Evolutionary conservation across 305 asterid genomes (phyloP), one percentile per base, ranked within the genome.

Genomic region (Fraxinus albicans): DNA sequence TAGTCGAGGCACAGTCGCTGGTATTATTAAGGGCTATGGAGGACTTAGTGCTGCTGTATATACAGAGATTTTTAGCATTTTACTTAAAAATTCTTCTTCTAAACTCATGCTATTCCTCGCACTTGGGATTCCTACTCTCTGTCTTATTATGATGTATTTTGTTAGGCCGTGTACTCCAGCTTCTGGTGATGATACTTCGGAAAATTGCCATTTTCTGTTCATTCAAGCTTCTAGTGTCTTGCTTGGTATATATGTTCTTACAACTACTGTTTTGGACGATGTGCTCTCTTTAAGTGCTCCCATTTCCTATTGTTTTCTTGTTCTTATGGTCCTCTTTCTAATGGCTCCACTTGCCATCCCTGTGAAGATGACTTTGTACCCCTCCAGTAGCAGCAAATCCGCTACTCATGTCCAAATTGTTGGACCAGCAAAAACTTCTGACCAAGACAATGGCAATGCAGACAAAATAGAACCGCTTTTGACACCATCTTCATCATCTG

Each of bases 41-140:
- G 97, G 95, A 31, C 89, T 93, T 13, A 90, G 95, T 38, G 92
- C 92, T 63, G 97, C 97, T 33, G 94, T 93, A 12, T 93, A 83
- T 58, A 89, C 95, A 1, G 93, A 88, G 87, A 84, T 93, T 25
- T 93, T 88, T 82, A 85, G 90, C 75, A 90, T 87, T 1, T 78
- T 87, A 83, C 93, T 93, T 73, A 73, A 77, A 35, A 82, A 70
- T 86, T 91, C 92, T 12, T 89, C 97, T 76, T 55, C 91, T 55
- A 86, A 85, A 23, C 92, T 93, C 65, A 38, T 92, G 67, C 79
- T 89, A 7, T 91, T 91, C 91, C 94, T 91, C 9, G 73, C 93
- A 12, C 81, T 89, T 21, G 93, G 91, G 53, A 79, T 91, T 79
- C 97, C 97, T 31, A 53, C 84, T 17, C 78, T 91, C 17, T 89